Evolutionary conservation across 129 eudicot species (phyloP).

Genomic region (Smallanthus sonchifolius): DNA sequence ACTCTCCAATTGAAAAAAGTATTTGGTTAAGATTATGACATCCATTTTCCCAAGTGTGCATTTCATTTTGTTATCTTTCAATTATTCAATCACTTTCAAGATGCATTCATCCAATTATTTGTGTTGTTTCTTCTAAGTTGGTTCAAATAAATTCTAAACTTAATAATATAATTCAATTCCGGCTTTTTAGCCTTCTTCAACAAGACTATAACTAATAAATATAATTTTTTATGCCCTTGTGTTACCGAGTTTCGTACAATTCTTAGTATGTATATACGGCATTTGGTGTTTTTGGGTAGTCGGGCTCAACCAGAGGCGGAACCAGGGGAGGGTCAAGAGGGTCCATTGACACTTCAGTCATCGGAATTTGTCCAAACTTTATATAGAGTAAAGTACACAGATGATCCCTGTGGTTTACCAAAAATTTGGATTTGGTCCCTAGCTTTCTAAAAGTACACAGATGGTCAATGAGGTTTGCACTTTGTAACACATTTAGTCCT

Average conservation of each 20-base stretch:
- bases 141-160: background rate
- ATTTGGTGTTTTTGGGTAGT: background rate
- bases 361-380: too few species aligned
- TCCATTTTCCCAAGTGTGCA: constrained; percentile 31
- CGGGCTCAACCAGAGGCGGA: background rate
- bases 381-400: too few species aligned
- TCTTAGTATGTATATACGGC: background rate
- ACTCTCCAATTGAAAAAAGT: constrained; percentile 27
- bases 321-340: too few species aligned
- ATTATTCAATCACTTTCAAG: constrained; percentile 21
- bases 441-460: too few species aligned
- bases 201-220: background rate
- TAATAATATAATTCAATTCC: background rate
- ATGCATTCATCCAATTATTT: constrained; percentile 16
- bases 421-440: too few species aligned
- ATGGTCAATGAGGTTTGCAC: too few species aligned
- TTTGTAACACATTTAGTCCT: too few species aligned
- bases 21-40: constrained; percentile 30
- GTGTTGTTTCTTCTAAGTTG: background rate
- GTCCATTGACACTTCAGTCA: too few species aligned
- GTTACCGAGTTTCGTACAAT: background rate
- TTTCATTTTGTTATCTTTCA: constrained; percentile 23
- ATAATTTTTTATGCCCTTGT: background rate
- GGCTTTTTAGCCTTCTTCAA: background rate
- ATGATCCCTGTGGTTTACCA: too few species aligned